phyloP scores from a whole-genome alignment of 148 eudicot species.

The Camellia granthamiana region DNA sequence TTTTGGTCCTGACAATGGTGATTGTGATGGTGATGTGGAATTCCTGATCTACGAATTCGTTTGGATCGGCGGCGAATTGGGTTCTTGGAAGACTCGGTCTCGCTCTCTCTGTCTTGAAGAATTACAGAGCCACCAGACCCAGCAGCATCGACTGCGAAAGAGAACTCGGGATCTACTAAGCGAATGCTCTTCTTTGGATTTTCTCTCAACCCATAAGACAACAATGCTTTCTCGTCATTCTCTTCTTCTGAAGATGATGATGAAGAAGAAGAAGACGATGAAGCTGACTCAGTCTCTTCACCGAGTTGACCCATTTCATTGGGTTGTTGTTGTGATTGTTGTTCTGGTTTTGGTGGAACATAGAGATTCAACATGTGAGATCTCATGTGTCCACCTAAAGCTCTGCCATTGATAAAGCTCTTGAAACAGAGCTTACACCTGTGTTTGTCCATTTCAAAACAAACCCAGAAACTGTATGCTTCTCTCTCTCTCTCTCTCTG shows the following conservation, averaged over 20 bases:
- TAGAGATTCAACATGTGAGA: conserved; percentile 61
- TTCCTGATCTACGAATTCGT: conserved; percentile 30
- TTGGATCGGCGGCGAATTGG: conserved; percentile 44
- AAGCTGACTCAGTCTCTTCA: conserved; percentile 16
- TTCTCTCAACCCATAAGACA: conserved; percentile 28
- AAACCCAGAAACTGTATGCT: conserved; percentile 1
- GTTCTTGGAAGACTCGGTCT: conserved; percentile 59
- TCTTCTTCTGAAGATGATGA: conserved; percentile 16
- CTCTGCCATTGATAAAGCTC: conserved; percentile 65
- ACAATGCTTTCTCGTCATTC: conserved; percentile 18
- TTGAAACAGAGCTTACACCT: conserved; percentile 63
- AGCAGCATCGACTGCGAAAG: conserved; percentile 1
- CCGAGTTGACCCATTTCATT: background rate
- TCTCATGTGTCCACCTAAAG: conserved; percentile 89
- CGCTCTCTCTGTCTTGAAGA: conserved; percentile 47
- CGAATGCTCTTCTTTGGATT: conserved; percentile 32
- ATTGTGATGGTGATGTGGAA: background rate
- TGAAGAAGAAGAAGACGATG: conserved; percentile 14
- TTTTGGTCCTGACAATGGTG: background rate
- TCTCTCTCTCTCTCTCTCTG: conserved; percentile 22
- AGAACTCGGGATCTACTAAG: conserved; percentile 36
- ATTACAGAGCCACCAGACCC: conserved; percentile 12
- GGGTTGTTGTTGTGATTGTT: background rate
- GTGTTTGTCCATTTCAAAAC: conserved; percentile 43
- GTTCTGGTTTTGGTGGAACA: conserved; percentile 21